Conservation (phyloP, 208 protist species). For the Porcisia hertigi region DNA sequence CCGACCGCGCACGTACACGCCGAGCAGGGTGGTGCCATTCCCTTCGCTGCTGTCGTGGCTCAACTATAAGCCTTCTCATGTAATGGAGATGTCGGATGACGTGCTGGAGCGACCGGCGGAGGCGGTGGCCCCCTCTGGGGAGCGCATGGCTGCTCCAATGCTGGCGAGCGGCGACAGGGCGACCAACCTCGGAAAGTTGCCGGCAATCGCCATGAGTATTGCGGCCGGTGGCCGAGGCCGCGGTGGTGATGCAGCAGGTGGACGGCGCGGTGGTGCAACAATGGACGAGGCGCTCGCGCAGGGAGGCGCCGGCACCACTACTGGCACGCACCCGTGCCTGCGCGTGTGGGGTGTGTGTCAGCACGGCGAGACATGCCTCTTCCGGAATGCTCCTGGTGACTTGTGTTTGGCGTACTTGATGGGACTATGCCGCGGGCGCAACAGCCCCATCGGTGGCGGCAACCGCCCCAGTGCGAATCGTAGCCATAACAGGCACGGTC, state of each 20-base stretch:
- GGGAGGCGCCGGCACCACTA: neutral
- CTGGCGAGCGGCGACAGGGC: slow-evolving; percentile 46
- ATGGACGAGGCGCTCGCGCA: slow-evolving; percentile 25
- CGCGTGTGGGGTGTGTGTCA: slow-evolving; percentile 74
- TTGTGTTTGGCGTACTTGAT: slow-evolving; percentile 79
- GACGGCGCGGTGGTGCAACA: slow-evolving; percentile 9
- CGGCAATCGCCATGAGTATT: slow-evolving; percentile 69
- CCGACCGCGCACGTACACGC: slow-evolving; percentile 69
- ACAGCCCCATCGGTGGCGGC: slow-evolving; percentile 12
- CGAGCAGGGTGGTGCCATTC: slow-evolving; percentile 78
- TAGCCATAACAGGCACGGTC: neutral
- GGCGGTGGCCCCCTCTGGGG: slow-evolving; percentile 79
- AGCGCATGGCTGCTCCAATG: slow-evolving; percentile 52
- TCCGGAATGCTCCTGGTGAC: slow-evolving; percentile 67
- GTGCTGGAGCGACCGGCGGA: slow-evolving; percentile 73
- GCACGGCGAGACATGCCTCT: slow-evolving; percentile 76
- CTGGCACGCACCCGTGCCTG: slow-evolving; percentile 60
- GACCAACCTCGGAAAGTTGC: slow-evolving; percentile 53
- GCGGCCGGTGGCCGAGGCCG: slow-evolving; percentile 27
- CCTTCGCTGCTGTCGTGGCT: slow-evolving; percentile 86
- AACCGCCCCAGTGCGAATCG: neutral
- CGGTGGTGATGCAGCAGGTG: slow-evolving; percentile 1
- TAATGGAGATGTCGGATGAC: slow-evolving; percentile 67
- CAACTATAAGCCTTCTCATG: slow-evolving; percentile 68
- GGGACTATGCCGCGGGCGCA: slow-evolving; percentile 57